These are phyloP conservation scores for Colletotrichum sp. DNA, from an alignment of 2,329 filamentous ascomycete species.

Conservation along the genomic window DNA sequence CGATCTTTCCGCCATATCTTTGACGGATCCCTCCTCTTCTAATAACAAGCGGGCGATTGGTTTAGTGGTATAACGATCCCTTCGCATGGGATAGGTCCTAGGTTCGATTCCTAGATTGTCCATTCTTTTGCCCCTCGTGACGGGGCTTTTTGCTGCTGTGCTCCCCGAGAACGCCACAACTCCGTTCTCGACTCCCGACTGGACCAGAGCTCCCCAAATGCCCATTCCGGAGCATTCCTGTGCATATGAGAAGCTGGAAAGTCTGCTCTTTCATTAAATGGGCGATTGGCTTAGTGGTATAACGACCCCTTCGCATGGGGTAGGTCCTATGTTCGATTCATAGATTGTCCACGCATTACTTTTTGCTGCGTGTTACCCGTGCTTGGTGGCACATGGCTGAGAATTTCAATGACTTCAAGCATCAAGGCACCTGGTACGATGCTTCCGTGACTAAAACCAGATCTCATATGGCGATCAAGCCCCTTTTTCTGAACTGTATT, in stretches of 20 bases:
- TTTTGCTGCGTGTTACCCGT: neutral
- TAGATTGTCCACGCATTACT: neutral
- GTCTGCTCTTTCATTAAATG: neutral
- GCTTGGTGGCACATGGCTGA: too few species aligned
- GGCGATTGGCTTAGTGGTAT: neutral
- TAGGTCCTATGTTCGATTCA: neutral
- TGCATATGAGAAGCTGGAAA: too few species aligned
- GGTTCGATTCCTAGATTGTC: neutral
- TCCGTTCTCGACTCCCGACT: neutral
- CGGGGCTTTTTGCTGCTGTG: neutral
- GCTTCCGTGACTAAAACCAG: neutral
- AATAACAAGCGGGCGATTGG: neutral
- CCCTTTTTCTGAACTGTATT: too few species aligned
- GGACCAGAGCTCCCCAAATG: neutral
- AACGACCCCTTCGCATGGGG: neutral
- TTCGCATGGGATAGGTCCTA: neutral
- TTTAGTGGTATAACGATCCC: neutral
- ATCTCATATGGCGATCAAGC: too few species aligned
- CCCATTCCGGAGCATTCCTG: neutral
- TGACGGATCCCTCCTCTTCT: accelerated
- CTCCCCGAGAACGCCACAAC: neutral
- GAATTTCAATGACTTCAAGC: too few species aligned
- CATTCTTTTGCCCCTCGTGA: neutral
- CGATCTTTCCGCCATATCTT: neutral
- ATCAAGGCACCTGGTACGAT: neutral